These are phyloP conservation scores for Daedalea quercina DNA, from an alignment of 768 basidiomycete genomes.

Conservation along the genomic window DNA sequence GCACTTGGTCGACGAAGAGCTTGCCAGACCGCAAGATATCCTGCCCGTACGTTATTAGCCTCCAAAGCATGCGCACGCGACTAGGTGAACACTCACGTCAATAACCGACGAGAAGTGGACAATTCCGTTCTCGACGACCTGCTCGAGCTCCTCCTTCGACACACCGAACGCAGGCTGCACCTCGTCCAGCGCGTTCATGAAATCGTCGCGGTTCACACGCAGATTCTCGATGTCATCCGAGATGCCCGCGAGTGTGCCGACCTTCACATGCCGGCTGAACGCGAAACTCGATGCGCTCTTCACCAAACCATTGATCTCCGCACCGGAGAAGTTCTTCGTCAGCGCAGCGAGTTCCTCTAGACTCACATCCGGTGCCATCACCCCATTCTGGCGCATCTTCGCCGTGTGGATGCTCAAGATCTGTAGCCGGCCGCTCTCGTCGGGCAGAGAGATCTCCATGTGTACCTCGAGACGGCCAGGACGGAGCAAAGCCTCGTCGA, in stretches of 20 bases:
- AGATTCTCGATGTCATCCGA: constrained; percentile 94
- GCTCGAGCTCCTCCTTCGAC: constrained; percentile 89
- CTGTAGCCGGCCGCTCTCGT: constrained; percentile 86
- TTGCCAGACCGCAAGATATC: constrained; percentile 81
- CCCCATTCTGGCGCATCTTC: constrained; percentile 88
- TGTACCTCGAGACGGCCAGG: constrained; percentile 98
- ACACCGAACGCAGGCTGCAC: constrained; percentile 97
- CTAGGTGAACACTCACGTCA: constrained; percentile 55
- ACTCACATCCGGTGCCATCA: constrained; percentile 86
- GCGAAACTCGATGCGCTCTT: constrained; percentile 99
- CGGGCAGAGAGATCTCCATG: constrained; percentile 98
- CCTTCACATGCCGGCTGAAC: constrained; percentile 95
- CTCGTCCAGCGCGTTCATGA: constrained; percentile 86
- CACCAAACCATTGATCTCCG: constrained; percentile 91
- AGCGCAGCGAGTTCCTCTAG: constrained; percentile 69
- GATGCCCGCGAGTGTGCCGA: constrained; percentile 95
- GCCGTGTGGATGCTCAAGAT: constrained; percentile 93
- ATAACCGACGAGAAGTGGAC: constrained; percentile 75
- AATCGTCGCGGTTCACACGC: constrained; percentile 80
- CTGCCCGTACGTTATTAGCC: constrained; percentile 32
- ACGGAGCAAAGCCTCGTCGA: constrained; percentile 94
- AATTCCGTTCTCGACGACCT: constrained; percentile 94
- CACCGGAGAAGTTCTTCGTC: constrained; percentile 98
- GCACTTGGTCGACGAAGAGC: constrained; percentile 91
- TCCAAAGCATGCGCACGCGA: not conserved